Conservation (phyloP, 2,329 filamentous ascomycete genomes). For the Microdochium trichocladiopsis region DNA sequence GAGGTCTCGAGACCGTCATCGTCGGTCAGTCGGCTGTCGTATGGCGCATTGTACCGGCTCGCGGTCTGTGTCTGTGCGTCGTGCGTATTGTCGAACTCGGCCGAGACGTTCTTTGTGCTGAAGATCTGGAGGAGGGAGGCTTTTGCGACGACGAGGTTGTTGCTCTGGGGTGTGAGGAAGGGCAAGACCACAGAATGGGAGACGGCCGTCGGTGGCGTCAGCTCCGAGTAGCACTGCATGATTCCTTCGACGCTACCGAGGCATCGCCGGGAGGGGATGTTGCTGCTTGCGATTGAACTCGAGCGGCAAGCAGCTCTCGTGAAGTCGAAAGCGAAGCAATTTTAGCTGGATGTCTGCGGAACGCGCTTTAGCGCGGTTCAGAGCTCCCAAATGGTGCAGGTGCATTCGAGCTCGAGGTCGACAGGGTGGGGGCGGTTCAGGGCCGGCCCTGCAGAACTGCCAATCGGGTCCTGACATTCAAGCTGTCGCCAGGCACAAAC, state of each 20-base stretch:
- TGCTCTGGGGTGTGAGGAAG: constrained; percentile 67
- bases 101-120: constrained; percentile 58
- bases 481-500: too few species aligned
- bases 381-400: too few species aligned
- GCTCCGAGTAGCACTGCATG: constrained; percentile 98
- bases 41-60: constrained; percentile 35
- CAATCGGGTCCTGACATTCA: too few species aligned
- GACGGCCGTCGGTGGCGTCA: constrained; percentile 89
- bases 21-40: constrained; percentile 47
- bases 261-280: constrained; percentile 11
- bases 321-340: neutral
- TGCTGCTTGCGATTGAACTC: neutral
- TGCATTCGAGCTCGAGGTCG: too few species aligned
- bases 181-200: constrained; percentile 77
- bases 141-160: constrained; percentile 86
- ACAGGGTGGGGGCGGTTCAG: too few species aligned
- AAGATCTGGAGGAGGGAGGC: constrained; percentile 93
- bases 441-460: too few species aligned
- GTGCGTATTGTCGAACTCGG: constrained; percentile 46
- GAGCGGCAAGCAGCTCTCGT: neutral
- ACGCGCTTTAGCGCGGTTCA: neutral
- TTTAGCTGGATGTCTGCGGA: neutral
- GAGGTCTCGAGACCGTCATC: constrained; percentile 60
- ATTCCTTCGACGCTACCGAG: constrained; percentile 15
- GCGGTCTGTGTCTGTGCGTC: constrained; percentile 27